These are phyloP conservation scores for Cercospora berteroae DNA, from an alignment of 2,329 filamentous ascomycete genomes.

Conservation along the genomic window DNA sequence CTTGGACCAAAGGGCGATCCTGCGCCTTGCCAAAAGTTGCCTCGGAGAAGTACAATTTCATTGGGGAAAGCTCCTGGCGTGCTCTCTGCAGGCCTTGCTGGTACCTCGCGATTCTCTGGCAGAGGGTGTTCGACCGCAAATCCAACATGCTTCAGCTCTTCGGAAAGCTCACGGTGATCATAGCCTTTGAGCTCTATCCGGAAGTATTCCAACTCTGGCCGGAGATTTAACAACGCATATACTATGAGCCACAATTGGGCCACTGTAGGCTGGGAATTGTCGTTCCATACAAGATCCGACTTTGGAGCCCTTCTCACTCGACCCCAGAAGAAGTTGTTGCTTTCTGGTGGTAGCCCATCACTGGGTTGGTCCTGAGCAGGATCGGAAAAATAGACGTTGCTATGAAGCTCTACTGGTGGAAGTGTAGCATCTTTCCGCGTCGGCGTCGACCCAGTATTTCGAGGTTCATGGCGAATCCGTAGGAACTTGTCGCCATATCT, in stretches of 20 bases:
- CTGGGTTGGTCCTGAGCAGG: constrained; percentile 20
- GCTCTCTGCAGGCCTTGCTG: constrained; percentile 28
- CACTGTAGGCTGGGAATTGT: constrained; percentile 40
- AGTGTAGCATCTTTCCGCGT: constrained; percentile 13
- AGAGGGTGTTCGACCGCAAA: constrained; percentile 46
- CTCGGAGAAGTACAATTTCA: constrained; percentile 52
- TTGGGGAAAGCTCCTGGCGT: constrained; percentile 32
- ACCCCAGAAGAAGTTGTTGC: constrained; percentile 43
- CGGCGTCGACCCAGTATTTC: constrained; percentile 9
- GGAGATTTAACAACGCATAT: constrained; percentile 46
- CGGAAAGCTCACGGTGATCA: constrained; percentile 39
- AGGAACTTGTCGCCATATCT: constrained; percentile 20
- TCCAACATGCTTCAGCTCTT: constrained; percentile 45
- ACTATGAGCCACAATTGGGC: constrained; percentile 50
- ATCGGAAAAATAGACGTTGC: constrained; percentile 37
- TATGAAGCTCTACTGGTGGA: constrained; percentile 40
- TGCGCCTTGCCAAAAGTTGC: constrained; percentile 49
- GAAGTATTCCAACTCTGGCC: constrained; percentile 48
- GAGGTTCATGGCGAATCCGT: constrained; percentile 12
- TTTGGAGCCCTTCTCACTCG: constrained; percentile 46
- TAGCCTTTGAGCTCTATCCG: constrained; percentile 44
- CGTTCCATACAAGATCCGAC: constrained; percentile 44
- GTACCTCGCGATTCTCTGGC: constrained; percentile 29
- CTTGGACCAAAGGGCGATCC: constrained; percentile 44
- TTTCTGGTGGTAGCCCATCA: constrained; percentile 30